Base-by-base conservation (phyloP, 1,284 basidiomycete genomes). In the Leucoagaricus sp. region DNA sequence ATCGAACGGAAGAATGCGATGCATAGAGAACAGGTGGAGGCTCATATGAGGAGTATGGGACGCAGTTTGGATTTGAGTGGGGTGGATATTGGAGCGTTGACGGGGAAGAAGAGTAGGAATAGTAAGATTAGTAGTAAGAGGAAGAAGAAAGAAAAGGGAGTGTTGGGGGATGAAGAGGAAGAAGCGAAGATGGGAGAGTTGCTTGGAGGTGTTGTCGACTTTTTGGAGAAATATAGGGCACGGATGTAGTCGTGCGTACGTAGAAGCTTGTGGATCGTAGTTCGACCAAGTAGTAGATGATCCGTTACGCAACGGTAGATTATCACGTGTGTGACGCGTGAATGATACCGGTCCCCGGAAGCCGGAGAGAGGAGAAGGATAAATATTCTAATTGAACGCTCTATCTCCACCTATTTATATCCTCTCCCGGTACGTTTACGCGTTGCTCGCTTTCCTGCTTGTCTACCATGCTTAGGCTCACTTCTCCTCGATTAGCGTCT, bases 1-100 rank as follows among this genome's bases (percentile, higher is more conserved):
- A 51, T 57, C 31, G 55, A 57, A 21, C 49, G 48, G n/a, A 57
- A 57, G 55, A 57, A 57, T 34, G 49, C 42, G 34, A 57, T 51
- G 55, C 55, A 57, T 21, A 29, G 55, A 26, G 55, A 57, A 26
- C 55, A 57, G 42, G 55, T 57, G 26, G 49, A 57, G 36, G 49
- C 55, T n/a, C 55, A 57, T 21, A 57, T 57, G 55, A 57, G 49
- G 36, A 57, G 49, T 26, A 57, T 57, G 26, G 55, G 55, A 12
- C 41, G 49, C 25, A 40, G 38, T 29, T 19, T 57, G 48, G 55
- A 57, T 51, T 26, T 57, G 34, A 57, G 55, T 33, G 55, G 55
- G 41, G 55, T 57, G 31, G 55, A 57, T 23, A 57, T 57, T 46
- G 44, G 48, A 31, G 48, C 29, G n/a, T 15, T 57, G 10, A 33